A percentile compares a stretch with the other conserved stretches of the same genome.
These are phyloP conservation scores for Schizophyllum commune DNA, from an alignment of 1,284 basidiomycete genomes.

Conservation along the genomic window DNA sequence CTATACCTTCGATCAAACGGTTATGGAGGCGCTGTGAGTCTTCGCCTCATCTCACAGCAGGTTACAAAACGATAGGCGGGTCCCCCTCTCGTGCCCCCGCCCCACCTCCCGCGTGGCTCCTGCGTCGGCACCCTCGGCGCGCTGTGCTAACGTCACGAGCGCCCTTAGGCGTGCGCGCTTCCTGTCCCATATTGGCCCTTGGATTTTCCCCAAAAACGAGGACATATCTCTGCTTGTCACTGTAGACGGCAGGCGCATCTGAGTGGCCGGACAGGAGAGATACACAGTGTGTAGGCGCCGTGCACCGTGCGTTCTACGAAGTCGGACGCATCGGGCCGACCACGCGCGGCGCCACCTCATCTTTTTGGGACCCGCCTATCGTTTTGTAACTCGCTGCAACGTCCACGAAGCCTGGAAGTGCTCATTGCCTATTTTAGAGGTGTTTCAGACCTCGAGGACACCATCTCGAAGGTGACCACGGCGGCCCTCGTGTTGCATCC, in stretches of 20 bases:
- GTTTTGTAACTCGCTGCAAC: not conserved
- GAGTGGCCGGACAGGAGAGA: no score
- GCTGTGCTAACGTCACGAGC: no score
- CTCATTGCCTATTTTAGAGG: constrained; percentile 14
- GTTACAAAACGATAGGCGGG: not conserved
- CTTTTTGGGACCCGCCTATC: not conserved
- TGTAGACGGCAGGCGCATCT: no score
- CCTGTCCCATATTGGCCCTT: no score
- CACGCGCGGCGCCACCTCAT: not conserved
- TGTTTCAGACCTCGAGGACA: constrained; percentile 27
- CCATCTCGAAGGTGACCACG: constrained; percentile 33
- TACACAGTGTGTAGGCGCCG: no score
- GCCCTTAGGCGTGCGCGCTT: no score
- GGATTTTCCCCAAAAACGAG: no score
- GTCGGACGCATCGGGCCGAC: no score
- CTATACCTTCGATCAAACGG: constrained; percentile 40
- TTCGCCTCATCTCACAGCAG: constrained; percentile 1
- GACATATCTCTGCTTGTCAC: no score
- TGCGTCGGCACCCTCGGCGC: no score
- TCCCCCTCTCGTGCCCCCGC: constrained; percentile 1
- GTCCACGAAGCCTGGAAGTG: constrained; percentile 1
- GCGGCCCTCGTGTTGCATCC: constrained; percentile 22
- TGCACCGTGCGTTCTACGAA: no score
- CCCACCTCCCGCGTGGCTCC: no score
- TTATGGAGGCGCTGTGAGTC: constrained; percentile 38